Evolutionary conservation across 75 land plant species (phyloP).

Genomic region (Isoetes taiwanensis): DNA sequence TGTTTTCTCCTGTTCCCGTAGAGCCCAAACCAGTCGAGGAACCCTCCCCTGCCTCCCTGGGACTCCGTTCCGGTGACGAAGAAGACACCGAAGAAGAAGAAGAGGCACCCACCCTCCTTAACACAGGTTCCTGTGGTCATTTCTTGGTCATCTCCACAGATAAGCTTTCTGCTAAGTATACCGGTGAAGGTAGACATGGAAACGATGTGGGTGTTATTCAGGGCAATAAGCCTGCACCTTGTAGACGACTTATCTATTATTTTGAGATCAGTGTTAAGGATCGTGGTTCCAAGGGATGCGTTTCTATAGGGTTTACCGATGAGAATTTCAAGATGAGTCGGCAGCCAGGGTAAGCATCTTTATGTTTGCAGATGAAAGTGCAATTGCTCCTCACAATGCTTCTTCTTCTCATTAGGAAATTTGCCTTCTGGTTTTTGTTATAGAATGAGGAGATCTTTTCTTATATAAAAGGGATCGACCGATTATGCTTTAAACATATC

Average conservation of each 20-base stretch:
- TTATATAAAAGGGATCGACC: too few species aligned
- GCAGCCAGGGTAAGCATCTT: conserved; percentile 62
- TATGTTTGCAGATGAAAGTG: conserved; percentile 16
- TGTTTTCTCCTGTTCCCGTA: too few species aligned
- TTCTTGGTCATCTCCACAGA: conserved; percentile 61
- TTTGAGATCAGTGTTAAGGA: conserved; percentile 72
- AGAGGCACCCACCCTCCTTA: conserved; percentile 54
- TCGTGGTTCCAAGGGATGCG: conserved; percentile 54
- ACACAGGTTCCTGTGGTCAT: conserved; percentile 59
- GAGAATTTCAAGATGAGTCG: conserved; percentile 59
- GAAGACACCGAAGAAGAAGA: conserved; percentile 38
- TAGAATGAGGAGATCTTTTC: too few species aligned
- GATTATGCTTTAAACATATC: too few species aligned
- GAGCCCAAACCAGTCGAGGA: too few species aligned
- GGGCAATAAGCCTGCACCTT: conserved; percentile 69
- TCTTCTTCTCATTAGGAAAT: too few species aligned
- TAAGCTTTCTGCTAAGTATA: conserved; percentile 71
- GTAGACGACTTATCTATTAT: conserved; percentile 57
- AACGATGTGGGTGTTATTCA: conserved; percentile 93
- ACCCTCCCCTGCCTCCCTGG: too few species aligned
- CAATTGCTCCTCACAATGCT: too few species aligned
- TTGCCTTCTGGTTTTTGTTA: too few species aligned
- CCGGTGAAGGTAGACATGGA: conserved; percentile 46
- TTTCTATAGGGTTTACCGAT: conserved; percentile 75
- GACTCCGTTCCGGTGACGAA: not conserved